Evolutionary conservation across 148 eudicot genomes (phyloP), one percentile per base, ranked within the genome.

Genomic region (Cornus kousa): DNA sequence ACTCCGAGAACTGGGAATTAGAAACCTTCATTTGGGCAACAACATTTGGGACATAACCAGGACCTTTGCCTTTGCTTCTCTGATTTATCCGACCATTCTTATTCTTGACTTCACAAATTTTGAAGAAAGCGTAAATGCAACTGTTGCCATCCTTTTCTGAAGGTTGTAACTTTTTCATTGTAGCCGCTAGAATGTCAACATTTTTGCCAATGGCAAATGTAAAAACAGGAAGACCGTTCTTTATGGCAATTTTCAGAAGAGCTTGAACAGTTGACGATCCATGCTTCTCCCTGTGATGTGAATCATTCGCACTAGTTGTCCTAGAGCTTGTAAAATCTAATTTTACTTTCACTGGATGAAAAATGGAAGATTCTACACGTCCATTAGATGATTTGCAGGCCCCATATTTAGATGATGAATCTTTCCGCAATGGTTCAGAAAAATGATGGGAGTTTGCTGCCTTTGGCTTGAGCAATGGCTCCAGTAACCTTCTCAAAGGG

Each of bases 401-500:
- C 69, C 57, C 78, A 66, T 31, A 79, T 11, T 68, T 67, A 24
- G 86, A 57, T n/a, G 82, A 57, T 5, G 82, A 76, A 74, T 82
- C 87, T 70, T 81, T 87, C 74, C 80, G 81, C 20, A 84, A 69
- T 39, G 82, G 85, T 77, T 82, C 88, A 22, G 83, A 68, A 75
- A 70, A 69, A 23, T 75, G 76, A 64, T 67, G 53, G 39, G 78
- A 68, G 75, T 65, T 87, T 17, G 85, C 75, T 57, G 82, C 79
- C 80, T 89, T 90, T 43, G 91, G 88, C 86, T 90, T 91, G 62
- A 91, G 78, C 59, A 95, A 75, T 80, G 97, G 98, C 68, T 91
- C 96, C 55, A 93, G 86, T 76, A 95, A 82, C 83, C 98, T 91
- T 82, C 92, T 91, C 75, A 95, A 78, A 80, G 98, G 98, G 84